Base-by-base conservation (phyloP, 208 protist species). In the Trichomonas gallinae region DNA sequence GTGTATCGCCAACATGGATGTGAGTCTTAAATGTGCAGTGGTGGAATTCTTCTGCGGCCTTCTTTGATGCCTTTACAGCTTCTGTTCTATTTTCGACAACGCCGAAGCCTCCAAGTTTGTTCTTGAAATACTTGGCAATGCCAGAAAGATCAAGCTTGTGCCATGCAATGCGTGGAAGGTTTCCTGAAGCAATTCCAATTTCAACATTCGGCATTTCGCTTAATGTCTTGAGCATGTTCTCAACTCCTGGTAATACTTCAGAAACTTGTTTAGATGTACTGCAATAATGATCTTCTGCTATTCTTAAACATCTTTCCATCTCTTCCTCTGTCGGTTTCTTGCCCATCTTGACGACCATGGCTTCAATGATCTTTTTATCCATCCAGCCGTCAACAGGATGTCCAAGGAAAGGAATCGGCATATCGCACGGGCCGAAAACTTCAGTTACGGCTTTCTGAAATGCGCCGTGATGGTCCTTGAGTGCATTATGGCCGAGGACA, bases 181-280 rank as follows among this genome's bases (percentile, higher is more conserved):
- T 93, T 51, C 87, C 87, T 49, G 26, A 38, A 58, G 87, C 87
- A 51, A 93, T 93, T 51, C 87, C 87, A 4, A 93, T 93, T 51
- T 17, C 45, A 38, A 93, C 87, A 36, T 93, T 93, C 17, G 40
- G 44, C 44, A 58, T 93, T 48, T n/a, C 17, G 17, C 26, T 21
- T 51, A 93, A 51, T 38, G 8, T 26, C 45, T 48, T 10, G 46
- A 93, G 87, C 0, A 44, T 34, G 26, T 93, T 10, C 13, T 34
- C 26, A 38, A 93, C 31, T 23, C 87, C 87, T 51, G 40, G 40
- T 23, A 26, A 31, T 26, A 93, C 21, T 51, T 34, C 36, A 26
- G 87, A 44, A 38, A 38, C 31, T 48, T 34, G 40, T 17, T 0
- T 93, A 58, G 40, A 48, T 38, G 23, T 58, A 9, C n/a, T 9